phyloP scores from a whole-genome alignment of 163 green algal species.

The Chlorella variabilis region DNA sequence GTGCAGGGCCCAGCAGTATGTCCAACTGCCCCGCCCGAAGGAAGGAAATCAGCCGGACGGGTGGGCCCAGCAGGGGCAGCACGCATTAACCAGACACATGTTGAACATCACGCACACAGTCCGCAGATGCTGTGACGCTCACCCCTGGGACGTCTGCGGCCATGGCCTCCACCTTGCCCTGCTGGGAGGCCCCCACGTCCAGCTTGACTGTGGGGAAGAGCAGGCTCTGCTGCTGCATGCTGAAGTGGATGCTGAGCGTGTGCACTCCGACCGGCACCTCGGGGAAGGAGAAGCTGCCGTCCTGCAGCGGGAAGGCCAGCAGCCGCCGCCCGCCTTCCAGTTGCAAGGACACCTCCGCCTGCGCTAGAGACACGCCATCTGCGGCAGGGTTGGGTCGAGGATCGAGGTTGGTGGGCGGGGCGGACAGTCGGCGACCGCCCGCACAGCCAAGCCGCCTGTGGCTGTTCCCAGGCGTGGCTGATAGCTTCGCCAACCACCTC shows the following conservation, averaged over 20 bases:
- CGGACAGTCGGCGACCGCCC: not conserved
- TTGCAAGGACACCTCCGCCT: conserved; percentile 20
- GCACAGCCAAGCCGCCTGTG: no score
- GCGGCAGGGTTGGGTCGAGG: not conserved
- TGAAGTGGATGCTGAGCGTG: conserved; percentile 35
- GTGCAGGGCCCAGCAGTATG: no score
- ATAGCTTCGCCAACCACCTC: not conserved
- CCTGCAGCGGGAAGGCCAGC: conserved; percentile 26
- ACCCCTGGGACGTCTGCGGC: conserved; percentile 19
- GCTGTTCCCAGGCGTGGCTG: no score
- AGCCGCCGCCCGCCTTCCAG: conserved; percentile 12
- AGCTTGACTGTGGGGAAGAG: conserved; percentile 36
- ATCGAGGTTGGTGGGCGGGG: no score
- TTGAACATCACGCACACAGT: no score
- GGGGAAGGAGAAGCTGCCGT: conserved; percentile 47
- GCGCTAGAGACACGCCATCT: not conserved
- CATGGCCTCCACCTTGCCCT: not conserved
- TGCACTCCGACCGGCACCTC: conserved; percentile 46
- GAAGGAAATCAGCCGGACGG: no score
- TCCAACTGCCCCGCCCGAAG: no score
- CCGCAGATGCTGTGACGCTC: not conserved
- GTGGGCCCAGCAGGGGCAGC: no score
- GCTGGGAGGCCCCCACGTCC: not conserved
- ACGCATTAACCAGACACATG: no score
- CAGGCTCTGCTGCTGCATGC: conserved; percentile 25